phyloP scores from a whole-genome alignment of 805 yeast genomes.

The Lipomyces sp. region DNA sequence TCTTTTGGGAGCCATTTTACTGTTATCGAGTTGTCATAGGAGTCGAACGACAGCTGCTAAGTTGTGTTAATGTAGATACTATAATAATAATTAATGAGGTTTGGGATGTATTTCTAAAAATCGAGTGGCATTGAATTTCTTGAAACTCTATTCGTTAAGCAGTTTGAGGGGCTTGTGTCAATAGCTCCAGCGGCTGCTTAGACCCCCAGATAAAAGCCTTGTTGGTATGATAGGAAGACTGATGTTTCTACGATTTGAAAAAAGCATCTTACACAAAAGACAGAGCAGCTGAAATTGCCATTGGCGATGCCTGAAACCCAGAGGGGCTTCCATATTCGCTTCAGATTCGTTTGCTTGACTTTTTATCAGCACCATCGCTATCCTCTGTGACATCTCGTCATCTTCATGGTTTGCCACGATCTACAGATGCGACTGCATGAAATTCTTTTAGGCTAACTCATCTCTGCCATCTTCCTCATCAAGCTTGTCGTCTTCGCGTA shows the following conservation, averaged over 20 bases:
- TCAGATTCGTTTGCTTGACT: not conserved
- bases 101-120: too few species aligned
- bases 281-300: too few species aligned
- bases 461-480: too few species aligned
- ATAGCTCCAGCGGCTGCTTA: too few species aligned
- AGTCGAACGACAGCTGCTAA: not conserved
- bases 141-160: not conserved
- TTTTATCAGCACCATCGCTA: not conserved
- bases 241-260: too few species aligned
- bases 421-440: constrained; percentile 3
- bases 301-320: too few species aligned
- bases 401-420: not conserved
- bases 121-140: not conserved
- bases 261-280: too few species aligned
- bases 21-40: not conserved
- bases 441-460: not conserved
- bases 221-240: too few species aligned
- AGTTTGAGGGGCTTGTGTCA: too few species aligned
- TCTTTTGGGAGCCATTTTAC: not conserved
- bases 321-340: too few species aligned
- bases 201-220: too few species aligned
- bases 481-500: too few species aligned
- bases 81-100: not conserved
- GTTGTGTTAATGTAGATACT: not conserved
- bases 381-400: constrained; percentile 2